These are phyloP conservation scores for Serendipita sp. DNA, from an alignment of 768 basidiomycete species.

Conservation along the genomic window DNA sequence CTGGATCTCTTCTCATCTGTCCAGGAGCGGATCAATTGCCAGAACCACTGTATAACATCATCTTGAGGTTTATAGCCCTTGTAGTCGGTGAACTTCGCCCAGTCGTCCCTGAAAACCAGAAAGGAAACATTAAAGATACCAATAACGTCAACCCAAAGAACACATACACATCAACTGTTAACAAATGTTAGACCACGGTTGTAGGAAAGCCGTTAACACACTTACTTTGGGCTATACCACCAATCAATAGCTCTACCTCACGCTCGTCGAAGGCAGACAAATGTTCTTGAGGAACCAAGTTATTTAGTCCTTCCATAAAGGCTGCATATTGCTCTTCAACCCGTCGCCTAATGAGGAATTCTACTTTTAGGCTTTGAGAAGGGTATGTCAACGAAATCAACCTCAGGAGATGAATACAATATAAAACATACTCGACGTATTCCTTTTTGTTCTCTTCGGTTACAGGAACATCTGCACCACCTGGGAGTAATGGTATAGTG, in stretches of 20 bases:
- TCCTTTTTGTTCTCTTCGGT: slow-evolving; percentile 65
- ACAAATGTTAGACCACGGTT: no score
- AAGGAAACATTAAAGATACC: no score
- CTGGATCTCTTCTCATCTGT: slow-evolving; percentile 78
- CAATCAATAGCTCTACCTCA: slow-evolving; percentile 76
- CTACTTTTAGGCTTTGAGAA: slow-evolving; percentile 30
- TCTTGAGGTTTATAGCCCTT: slow-evolving; percentile 47
- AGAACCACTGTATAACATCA: slow-evolving; percentile 89
- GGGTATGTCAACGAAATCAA: slow-evolving; percentile 12
- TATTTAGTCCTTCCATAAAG: slow-evolving; percentile 72
- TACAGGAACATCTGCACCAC: slow-evolving; percentile 42
- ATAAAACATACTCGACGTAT: slow-evolving; percentile 40
- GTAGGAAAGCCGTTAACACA: slow-evolving; percentile 17
- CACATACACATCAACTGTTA: slow-evolving; percentile 7
- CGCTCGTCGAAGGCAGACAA: slow-evolving; percentile 83
- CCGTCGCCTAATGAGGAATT: slow-evolving; percentile 67
- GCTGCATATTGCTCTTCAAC: slow-evolving; percentile 73
- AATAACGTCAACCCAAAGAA: slow-evolving; percentile 19
- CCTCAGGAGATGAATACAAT: not conserved
- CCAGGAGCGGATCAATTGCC: slow-evolving; percentile 84
- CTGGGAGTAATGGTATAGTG: slow-evolving; percentile 35
- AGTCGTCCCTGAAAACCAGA: slow-evolving; percentile 36
- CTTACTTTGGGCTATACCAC: slow-evolving; percentile 87
- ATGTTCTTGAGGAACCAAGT: slow-evolving; percentile 68
- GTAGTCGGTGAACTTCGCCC: slow-evolving; percentile 90